Evolutionary conservation across 179 eudicot species (phyloP).

Genomic region (Spergularia azorica): DNA sequence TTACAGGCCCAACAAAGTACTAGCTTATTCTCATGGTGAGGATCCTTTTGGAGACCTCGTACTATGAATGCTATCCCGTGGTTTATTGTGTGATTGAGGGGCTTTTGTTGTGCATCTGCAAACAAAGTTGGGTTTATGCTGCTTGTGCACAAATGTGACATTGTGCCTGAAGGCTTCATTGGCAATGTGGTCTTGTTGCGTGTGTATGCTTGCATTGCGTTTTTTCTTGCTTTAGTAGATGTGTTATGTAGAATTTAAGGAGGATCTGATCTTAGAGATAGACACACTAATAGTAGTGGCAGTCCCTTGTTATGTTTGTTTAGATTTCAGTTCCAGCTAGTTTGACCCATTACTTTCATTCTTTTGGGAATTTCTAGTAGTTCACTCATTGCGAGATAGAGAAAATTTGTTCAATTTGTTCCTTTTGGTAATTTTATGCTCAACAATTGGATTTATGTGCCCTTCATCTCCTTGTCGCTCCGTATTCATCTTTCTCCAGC

Average conservation of each 20-base stretch:
- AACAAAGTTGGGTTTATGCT: neutral
- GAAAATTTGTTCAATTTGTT: neutral
- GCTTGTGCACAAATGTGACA: neutral
- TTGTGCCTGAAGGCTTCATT: neutral
- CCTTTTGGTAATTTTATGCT: neutral
- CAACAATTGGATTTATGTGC: neutral
- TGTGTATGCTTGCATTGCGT: neutral
- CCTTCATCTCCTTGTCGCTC: neutral
- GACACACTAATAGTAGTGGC: neutral
- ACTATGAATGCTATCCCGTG: neutral
- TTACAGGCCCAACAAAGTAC: no score
- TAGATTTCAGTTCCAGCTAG: no score
- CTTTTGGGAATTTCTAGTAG: neutral
- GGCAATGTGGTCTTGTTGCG: neutral
- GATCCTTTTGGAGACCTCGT: no score
- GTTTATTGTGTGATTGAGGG: neutral
- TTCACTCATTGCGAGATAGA: neutral
- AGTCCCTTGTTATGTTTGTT: neutral
- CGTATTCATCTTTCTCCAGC: conserved; percentile 25
- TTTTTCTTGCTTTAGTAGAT: neutral
- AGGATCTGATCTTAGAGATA: neutral
- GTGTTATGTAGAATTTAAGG: neutral
- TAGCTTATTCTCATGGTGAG: no score
- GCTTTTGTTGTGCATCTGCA: neutral
- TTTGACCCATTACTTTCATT: no score